Percentiles rank a stretch among this genome's conserved stretches.
Conservation (phyloP, 371 early-diverging fungal genomes). For the Mucor sp. region DNA sequence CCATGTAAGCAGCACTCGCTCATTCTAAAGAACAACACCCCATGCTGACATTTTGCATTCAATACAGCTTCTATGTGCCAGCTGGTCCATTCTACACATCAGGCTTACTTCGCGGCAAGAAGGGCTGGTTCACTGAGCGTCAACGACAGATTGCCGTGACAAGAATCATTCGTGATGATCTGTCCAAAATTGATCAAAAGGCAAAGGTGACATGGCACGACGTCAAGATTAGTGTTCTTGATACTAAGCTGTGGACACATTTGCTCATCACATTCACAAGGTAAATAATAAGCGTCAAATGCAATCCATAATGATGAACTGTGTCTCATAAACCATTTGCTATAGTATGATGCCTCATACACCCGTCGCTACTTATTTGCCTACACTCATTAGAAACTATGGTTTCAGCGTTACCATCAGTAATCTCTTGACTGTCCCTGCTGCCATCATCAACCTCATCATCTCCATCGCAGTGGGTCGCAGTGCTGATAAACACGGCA, state of each 20-base stretch:
- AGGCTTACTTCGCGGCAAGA: conserved; percentile 38
- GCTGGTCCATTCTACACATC: conserved; percentile 39
- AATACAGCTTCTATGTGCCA: conserved; percentile 44
- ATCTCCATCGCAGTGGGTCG: conserved; percentile 43
- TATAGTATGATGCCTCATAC: conserved; percentile 42
- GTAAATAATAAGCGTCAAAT: neutral
- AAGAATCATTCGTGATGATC: conserved; percentile 55
- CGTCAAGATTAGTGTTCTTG: conserved; percentile 32
- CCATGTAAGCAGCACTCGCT: conserved; percentile 10
- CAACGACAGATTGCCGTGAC: conserved; percentile 55
- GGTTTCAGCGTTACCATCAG: conserved; percentile 54
- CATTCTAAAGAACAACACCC: neutral
- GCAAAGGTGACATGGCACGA: conserved; percentile 31
- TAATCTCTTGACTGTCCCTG: conserved; percentile 58
- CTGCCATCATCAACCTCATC: conserved; percentile 41
- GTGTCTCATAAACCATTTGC: conserved; percentile 5
- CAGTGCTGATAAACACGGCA: conserved; percentile 44
- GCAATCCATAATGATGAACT: neutral
- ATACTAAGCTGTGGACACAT: conserved; percentile 52
- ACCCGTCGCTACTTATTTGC: conserved; percentile 51
- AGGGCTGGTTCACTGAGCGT: conserved; percentile 43
- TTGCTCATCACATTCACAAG: conserved; percentile 36
- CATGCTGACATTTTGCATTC: neutral
- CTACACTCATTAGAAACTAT: conserved; percentile 50
- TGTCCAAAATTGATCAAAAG: conserved; percentile 46